Conservation (phyloP, 108 stramenopile genomes). For the Phaeodactylum tricornutum region DNA sequence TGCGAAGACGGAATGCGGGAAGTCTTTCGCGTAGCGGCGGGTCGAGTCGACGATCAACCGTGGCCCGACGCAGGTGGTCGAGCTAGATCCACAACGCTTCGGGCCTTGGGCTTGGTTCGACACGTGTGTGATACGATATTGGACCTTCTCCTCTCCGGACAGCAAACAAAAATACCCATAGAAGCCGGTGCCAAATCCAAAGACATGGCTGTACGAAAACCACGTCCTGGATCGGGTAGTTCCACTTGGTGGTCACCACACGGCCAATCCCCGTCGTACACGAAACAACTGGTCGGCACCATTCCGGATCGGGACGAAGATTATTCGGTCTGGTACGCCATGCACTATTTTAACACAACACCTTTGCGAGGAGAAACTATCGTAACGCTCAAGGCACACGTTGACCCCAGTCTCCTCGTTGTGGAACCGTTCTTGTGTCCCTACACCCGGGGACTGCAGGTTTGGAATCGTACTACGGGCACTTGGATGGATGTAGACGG, state of each 20-base stretch:
- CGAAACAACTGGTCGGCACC: background rate
- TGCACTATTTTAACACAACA: constrained; percentile 14
- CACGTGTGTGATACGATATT: constrained; percentile 6
- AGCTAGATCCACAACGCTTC: constrained; percentile 1
- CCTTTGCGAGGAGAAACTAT: background rate
- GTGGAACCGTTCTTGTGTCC: constrained; percentile 12
- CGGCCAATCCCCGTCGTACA: background rate
- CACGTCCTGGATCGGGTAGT: background rate
- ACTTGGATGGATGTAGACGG: constrained; percentile 10
- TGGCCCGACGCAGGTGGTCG: background rate
- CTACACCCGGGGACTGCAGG: constrained; percentile 4
- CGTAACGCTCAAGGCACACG: constrained; percentile 11
- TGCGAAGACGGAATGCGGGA: constrained; percentile 8
- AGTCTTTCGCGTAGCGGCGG: constrained; percentile 6
- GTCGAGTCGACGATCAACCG: constrained; percentile 1
- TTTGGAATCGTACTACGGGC: constrained; percentile 1
- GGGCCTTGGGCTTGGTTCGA: constrained; percentile 1
- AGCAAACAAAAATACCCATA: background rate
- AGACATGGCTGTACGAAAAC: background rate
- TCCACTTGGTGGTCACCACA: constrained; percentile 1
- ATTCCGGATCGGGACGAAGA: constrained; percentile 4
- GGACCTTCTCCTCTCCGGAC: background rate
- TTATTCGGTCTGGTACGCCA: constrained; percentile 15
- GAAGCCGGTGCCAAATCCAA: background rate
- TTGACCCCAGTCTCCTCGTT: constrained; percentile 10